phyloP scores from a whole-genome alignment of 306 rosid genomes.

The Vigna unguiculata region DNA sequence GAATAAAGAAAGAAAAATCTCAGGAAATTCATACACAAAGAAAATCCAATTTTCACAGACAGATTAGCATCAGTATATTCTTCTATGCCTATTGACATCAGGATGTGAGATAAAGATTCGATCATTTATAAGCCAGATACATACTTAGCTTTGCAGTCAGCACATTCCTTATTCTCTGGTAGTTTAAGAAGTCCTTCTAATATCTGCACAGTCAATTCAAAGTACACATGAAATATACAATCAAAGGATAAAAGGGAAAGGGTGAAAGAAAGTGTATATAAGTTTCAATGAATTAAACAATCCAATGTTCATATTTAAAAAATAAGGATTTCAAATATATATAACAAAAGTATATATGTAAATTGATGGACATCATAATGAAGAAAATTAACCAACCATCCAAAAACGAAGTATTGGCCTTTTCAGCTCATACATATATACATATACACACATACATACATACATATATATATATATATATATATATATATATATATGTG shows the following conservation, averaged over 20 bases:
- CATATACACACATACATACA: too few species aligned
- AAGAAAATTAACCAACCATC: slow-evolving; percentile 7
- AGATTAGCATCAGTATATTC: slow-evolving; percentile 27
- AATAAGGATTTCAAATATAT: slow-evolving; percentile 30
- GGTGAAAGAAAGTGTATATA: background rate
- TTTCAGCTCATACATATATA: background rate
- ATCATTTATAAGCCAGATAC: slow-evolving; percentile 48
- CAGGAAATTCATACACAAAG: slow-evolving; percentile 25
- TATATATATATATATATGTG: too few species aligned
- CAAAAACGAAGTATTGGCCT: slow-evolving; percentile 1
- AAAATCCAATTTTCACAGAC: background rate
- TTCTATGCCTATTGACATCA: background rate
- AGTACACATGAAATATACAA: slow-evolving; percentile 34
- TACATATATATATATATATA: too few species aligned
- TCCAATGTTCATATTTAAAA: slow-evolving; percentile 25
- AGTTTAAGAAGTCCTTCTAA: slow-evolving; percentile 96
- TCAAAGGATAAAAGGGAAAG: slow-evolving; percentile 13
- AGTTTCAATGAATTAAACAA: slow-evolving; percentile 4
- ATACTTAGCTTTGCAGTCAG: slow-evolving; percentile 99
- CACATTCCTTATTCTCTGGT: slow-evolving; percentile 98
- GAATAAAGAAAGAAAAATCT: background rate
- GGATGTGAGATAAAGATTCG: slow-evolving; percentile 15
- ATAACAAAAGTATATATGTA: background rate
- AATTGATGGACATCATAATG: background rate
- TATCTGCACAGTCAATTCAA: slow-evolving; percentile 62